These are phyloP conservation scores for Alternaria hordeiaustralica DNA, from an alignment of 2,329 filamentous ascomycete species.

Conservation along the genomic window DNA sequence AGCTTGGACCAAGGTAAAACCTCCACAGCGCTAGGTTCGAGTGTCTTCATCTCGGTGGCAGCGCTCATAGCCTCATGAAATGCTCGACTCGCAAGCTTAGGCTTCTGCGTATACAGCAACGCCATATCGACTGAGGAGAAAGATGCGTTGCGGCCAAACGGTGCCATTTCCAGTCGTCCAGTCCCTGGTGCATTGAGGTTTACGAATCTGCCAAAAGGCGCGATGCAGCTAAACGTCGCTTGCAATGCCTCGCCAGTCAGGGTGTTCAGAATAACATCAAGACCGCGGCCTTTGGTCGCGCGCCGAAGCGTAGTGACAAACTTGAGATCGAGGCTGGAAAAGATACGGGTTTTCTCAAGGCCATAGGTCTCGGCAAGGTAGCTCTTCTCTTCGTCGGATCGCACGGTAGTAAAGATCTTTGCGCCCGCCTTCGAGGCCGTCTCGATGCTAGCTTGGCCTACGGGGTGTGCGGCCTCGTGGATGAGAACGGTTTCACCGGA, in stretches of 20 bases:
- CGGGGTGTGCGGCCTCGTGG: constrained; percentile 25
- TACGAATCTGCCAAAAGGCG: constrained; percentile 32
- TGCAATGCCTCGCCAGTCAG: constrained; percentile 34
- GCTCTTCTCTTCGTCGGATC: constrained; percentile 18
- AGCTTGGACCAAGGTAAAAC: constrained; percentile 11
- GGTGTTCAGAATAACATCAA: constrained; percentile 42
- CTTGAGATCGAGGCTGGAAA: constrained; percentile 25
- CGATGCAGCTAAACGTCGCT: constrained; percentile 55
- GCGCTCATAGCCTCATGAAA: constrained; percentile 15
- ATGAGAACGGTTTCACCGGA: constrained; percentile 37
- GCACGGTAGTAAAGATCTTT: constrained; percentile 36
- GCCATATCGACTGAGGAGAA: constrained; percentile 18
- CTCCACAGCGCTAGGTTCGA: neutral
- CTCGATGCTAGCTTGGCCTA: constrained; percentile 17
- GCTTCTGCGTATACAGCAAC: constrained; percentile 5
- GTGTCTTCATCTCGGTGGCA: neutral
- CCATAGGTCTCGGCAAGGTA: constrained; percentile 2
- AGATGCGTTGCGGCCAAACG: constrained; percentile 19
- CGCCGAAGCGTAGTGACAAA: constrained; percentile 24
- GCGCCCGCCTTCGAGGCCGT: constrained; percentile 21
- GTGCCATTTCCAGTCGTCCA: constrained; percentile 25
- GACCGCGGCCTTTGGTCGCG: constrained; percentile 29
- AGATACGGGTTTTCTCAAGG: constrained; percentile 31
- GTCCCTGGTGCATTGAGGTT: constrained; percentile 19
- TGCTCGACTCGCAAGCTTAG: neutral